Base-by-base conservation (phyloP, 2,329 filamentous ascomycete genomes). In the Chaetomiaceae sp. region DNA sequence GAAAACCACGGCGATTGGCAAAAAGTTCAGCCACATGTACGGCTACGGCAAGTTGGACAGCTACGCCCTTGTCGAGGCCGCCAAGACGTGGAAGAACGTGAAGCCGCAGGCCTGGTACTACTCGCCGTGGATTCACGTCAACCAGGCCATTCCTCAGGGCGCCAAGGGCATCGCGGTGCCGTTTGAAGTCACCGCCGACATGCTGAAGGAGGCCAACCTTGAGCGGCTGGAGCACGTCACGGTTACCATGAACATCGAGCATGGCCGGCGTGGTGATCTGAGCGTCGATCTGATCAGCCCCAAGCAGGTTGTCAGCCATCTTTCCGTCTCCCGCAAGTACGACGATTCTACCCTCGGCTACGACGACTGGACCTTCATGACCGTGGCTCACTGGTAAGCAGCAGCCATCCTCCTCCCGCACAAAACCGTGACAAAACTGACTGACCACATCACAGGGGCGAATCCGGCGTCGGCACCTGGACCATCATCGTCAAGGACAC, bases 301-400 rank as follows among this genome's bases (percentile, higher is more conserved):
- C 0, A 73, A 79, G 26, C 86, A 88, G 9, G 70, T 96, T 48
- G 73, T 88, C 53, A 95, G 88, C 61, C 84, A 95, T 61, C 79
- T 98, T 43, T 85, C 90, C 4, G 86, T 83, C 11, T 72, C 84
- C 2, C 84, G 93, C 54, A 75, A 75, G 49, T 66, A 79, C 18
- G 93, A 98, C 64, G 71, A 75, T 1, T 76, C 75, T 29, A 62
- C 68, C 0, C 66, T 68, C 18, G 93, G 93, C 8, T 98, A 97
- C 63, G 71, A 83, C 30, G 88, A 97, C 68, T 98, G 93, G 93
- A 97, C 91, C 0, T 98, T 98, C 60, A 98, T 98, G 93, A 94
- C 84, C 51, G 93, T 98, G 30, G 90, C 84, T 53, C 93, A 98
- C 64, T 98, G 90, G 86, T 89, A 75, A 67, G 83, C 67, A 17